Evolutionary conservation across 495 filamentous ascomycete species (phyloP), one percentile per base, ranked within the genome.

Genomic region (Penicillium maclennaniae): DNA sequence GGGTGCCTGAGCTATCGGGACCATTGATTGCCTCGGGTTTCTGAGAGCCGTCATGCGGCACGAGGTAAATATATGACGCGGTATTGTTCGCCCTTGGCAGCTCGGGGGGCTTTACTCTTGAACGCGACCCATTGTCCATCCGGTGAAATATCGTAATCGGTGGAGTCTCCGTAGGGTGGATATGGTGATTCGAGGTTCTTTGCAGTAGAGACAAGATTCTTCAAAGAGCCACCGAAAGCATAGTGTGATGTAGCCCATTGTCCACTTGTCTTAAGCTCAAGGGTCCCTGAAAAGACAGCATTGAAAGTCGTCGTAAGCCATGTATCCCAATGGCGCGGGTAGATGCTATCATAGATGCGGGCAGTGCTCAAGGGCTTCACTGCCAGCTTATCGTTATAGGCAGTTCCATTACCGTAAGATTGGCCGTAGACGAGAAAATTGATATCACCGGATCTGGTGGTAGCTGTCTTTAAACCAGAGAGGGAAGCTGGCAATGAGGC

Each of bases 311-410:
- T 68, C 1, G 81, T 80, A 16, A 85, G 72, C 62, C 84, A 91
- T 19, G 66, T 66, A 56, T 92, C 87, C 88, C 88, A 92, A 61
- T 92, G 87, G 17, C 88, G 80, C 34, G 86, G 82, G 62, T 88
- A 91, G 41, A 89, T 77, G 50, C 76, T 79, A 45, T 81, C 79
- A 60, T 91, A 92, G 31, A 89, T 76, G 47, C 79, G 80, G 6
- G 79, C 88, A 12, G 79, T 77, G 12, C 84, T 83, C 5, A 70
- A 60, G 7, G 80, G 76, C 41, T 79, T 82, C 49, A 73, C 64
- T 17, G 78, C 84, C 0, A 76, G 70, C 47, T 83, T 72, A 10
- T 75, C 68, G 53, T 89, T 86, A 66, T 83, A 81, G 3, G 86
- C 69, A 1, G 78, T 71, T 7, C 86, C 88, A 31, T 80, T 78